Conservation (phyloP, 805 yeast species). For the Yarrowia sp. region DNA sequence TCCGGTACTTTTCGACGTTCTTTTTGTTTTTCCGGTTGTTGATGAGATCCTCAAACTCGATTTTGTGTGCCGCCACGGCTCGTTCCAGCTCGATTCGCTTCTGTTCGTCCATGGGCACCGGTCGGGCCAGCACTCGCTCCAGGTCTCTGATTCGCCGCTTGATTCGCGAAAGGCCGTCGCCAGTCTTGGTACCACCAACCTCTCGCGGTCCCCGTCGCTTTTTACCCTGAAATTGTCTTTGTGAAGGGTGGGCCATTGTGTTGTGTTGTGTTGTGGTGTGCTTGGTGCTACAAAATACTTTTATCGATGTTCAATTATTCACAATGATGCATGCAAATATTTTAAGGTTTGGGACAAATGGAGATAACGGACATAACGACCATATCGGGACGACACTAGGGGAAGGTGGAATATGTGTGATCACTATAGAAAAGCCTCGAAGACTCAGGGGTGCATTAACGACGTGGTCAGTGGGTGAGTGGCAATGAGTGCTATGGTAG, state of each 20-base stretch:
- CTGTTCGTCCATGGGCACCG: conserved; percentile 66
- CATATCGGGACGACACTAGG: background rate
- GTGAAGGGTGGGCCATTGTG: conserved; percentile 15
- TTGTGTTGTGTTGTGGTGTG: background rate
- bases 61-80: conserved; percentile 67
- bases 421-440: background rate
- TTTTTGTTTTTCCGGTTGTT: conserved; percentile 56
- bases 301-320: background rate
- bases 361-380: conserved; percentile 10
- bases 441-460: conserved; percentile 19
- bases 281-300: too few relatives aligned
- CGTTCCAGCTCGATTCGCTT: conserved; percentile 60
- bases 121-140: conserved; percentile 67
- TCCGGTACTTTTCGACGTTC: conserved; percentile 79
- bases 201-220: conserved; percentile 19
- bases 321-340: conserved; percentile 19
- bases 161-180: conserved; percentile 57
- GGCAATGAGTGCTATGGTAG: too few relatives aligned
- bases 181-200: conserved; percentile 21
- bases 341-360: conserved; percentile 17
- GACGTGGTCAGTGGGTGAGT: background rate
- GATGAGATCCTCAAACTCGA: conserved; percentile 62
- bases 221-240: background rate
- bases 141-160: conserved; percentile 88
- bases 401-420: background rate